Conservation (phyloP, 148 eudicot genomes). For the Rhododendron kiyosumense region DNA sequence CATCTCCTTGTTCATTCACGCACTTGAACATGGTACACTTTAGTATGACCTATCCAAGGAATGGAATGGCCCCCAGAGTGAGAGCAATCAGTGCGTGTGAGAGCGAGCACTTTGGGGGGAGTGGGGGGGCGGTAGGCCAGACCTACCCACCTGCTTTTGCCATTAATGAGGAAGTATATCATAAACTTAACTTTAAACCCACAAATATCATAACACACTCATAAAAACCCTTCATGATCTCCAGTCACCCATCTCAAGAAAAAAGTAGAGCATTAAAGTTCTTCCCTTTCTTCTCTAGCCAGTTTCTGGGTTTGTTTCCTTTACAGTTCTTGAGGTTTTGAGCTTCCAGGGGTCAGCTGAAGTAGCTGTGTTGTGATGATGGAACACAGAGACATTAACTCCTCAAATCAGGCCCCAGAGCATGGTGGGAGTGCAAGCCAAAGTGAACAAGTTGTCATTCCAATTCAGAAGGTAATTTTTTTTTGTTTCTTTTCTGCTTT, state of each 20-base stretch:
- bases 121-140: constrained; percentile 5
- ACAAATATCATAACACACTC: background rate
- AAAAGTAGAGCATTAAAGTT: background rate
- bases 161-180: constrained; percentile 14
- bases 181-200: background rate
- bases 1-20: background rate
- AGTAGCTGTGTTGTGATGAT: constrained; percentile 10
- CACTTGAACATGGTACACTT: background rate
- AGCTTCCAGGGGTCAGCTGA: background rate
- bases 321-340: background rate
- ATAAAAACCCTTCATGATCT: background rate
- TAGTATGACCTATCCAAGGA: background rate
- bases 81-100: background rate
- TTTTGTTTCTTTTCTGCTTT: background rate
- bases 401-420: constrained; percentile 1
- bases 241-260: constrained; percentile 1
- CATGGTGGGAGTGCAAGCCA: constrained; percentile 14
- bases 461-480: constrained; percentile 23
- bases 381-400: constrained; percentile 30
- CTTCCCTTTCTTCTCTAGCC: background rate
- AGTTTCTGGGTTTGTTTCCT: background rate
- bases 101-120: background rate
- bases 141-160: constrained; percentile 10
- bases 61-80: background rate
- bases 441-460: constrained; percentile 15